Evolutionary conservation across 176 grass and related monocot genomes (phyloP), one percentile per base, ranked within the genome.

Genomic region (Carex pumila): DNA sequence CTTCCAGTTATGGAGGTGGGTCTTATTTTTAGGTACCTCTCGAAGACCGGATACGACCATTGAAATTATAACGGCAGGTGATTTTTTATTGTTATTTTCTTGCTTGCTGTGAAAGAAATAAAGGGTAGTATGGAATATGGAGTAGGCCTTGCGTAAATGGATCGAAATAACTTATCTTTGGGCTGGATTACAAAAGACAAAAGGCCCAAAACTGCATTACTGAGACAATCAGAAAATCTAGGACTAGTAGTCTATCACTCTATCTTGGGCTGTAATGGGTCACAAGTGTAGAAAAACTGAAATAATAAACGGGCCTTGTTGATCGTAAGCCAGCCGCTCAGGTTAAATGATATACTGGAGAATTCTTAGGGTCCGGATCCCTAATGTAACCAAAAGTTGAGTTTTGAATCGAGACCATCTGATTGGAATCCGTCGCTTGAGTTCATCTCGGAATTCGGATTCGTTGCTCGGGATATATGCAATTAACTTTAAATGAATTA

Each of bases 91-190:
- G 32, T 49, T 81, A 0, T 5, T 12, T 83, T 83, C 62, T 83
- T 83, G 43, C 81, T 83, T 83, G 81, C 68, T 65, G 60, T 55
- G 62, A 83, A 83, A 83, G 80, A 83, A 65, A 66, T 7, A 50
- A n/a, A 25, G 19, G 79, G 22, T 54, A 55, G 5, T 11, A 78
- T 6, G 18, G 12, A 55, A 1, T 11, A 78, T 6, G 18, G 4
- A 58, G 32, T 31, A n/a, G 57, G 54, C 54, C 31, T 80, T 80
- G 50, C 8, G 5, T 29, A 37, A 55, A 45, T 64, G 79, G 79
- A 65, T 29, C 59, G 3, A 55, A 37, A 18, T 59, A 30, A 0
- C 43, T 37, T 43, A 12, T 5, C 5, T 65, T 45, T 22, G 36
- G 79, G n/a, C 79, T 66, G 36, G 5, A 61, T 66, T 14, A 31